phyloP scores from a whole-genome alignment of 192 early-diverging fungal species.

The Chytriomyces sp. region DNA sequence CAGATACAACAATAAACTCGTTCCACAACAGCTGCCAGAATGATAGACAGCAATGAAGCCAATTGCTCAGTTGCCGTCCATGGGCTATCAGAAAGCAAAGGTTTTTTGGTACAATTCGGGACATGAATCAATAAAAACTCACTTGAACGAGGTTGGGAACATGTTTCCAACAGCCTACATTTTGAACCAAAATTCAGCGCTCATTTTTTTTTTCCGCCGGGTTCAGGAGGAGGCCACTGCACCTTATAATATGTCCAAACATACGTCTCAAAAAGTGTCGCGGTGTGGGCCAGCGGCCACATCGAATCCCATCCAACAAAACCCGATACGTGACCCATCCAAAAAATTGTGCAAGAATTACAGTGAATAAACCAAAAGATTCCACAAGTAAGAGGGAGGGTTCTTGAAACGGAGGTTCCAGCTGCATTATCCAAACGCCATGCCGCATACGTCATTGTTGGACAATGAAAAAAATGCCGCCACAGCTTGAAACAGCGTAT shows the following conservation, averaged over 20 bases:
- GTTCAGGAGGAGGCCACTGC: too few relatives aligned
- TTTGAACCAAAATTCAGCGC: too few relatives aligned
- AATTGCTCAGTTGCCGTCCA: constrained; percentile 5
- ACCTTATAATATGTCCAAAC: constrained; percentile 13
- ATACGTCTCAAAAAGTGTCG: constrained; percentile 1
- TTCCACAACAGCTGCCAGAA: constrained; percentile 8
- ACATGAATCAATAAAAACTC: background rate
- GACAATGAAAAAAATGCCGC: background rate
- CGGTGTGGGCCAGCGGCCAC: background rate
- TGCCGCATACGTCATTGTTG: background rate
- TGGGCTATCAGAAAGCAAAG: background rate
- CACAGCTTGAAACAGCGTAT: too few relatives aligned
- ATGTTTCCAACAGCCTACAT: constrained; percentile 14
- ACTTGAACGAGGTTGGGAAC: constrained; percentile 28
- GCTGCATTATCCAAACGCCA: background rate
- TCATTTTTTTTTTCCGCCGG: too few relatives aligned
- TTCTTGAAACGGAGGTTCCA: constrained; percentile 12
- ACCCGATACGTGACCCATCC: background rate
- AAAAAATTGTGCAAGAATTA: constrained; percentile 12
- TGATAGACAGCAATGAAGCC: background rate
- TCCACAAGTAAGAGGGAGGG: background rate
- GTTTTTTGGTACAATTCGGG: background rate
- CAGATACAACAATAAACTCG: background rate
- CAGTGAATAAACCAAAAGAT: constrained; percentile 26
- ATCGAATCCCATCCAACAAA: constrained; percentile 20